Conservation (phyloP, 345 rosid genomes). For the Eucalyptus polybractea region DNA sequence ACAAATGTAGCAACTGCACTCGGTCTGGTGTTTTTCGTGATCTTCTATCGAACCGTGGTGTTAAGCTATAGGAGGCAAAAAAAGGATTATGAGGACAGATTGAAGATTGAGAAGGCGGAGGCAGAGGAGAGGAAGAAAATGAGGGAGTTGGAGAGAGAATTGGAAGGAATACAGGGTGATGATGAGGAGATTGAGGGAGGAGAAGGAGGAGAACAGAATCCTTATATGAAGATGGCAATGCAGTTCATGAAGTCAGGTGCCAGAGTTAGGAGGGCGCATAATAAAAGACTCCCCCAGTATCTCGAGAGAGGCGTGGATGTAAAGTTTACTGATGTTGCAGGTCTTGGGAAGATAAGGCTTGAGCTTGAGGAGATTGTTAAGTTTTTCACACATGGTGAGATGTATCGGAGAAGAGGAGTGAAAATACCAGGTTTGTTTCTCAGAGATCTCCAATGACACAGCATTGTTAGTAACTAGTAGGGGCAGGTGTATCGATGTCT, state of each 20-base stretch:
- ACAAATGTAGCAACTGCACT: conserved; percentile 51
- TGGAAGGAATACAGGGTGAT: conserved; percentile 53
- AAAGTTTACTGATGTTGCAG: conserved; percentile 85
- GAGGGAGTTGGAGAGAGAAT: conserved; percentile 71
- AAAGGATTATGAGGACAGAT: conserved; percentile 87
- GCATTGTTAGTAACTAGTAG: neutral
- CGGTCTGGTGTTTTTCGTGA: conserved; percentile 65
- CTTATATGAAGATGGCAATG: conserved; percentile 68
- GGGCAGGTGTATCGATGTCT: neutral
- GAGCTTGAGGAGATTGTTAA: conserved; percentile 95
- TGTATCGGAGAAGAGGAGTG: conserved; percentile 89
- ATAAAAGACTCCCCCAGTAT: conserved; percentile 71
- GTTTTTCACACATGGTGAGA: conserved; percentile 94
- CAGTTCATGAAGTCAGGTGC: conserved; percentile 98
- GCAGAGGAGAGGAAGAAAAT: conserved; percentile 87
- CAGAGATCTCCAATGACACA: neutral
- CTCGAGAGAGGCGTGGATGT: conserved; percentile 84
- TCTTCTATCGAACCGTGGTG: conserved; percentile 74
- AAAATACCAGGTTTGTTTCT: conserved; percentile 66
- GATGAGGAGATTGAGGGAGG: conserved; percentile 49
- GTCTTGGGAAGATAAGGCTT: conserved; percentile 88
- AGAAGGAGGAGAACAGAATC: conserved; percentile 47
- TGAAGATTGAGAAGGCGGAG: conserved; percentile 90
- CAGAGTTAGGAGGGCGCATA: conserved; percentile 59
- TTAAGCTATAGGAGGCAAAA: conserved; percentile 71